Evolutionary conservation across 345 rosid genomes (phyloP).

Genomic region (Eucalyptus tenuipes): DNA sequence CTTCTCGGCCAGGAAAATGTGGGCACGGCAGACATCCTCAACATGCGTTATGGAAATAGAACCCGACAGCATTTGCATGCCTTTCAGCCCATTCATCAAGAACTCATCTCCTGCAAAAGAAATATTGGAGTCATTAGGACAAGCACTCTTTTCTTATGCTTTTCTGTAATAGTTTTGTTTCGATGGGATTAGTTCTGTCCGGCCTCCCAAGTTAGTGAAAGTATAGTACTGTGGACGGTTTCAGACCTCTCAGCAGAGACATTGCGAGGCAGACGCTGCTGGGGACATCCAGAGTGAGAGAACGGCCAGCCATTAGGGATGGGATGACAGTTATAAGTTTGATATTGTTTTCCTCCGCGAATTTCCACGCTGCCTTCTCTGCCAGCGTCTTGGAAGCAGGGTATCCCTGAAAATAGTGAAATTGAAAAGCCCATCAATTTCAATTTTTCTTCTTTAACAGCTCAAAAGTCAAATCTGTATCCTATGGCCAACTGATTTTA

Average conservation of each 20-base stretch:
- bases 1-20: slow-evolving; percentile 71
- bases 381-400: slow-evolving; percentile 59
- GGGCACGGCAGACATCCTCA: slow-evolving; percentile 73
- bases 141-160: neutral
- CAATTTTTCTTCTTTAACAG: neutral
- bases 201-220: neutral
- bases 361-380: slow-evolving; percentile 67
- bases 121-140: neutral
- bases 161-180: neutral
- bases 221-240: neutral
- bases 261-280: slow-evolving; percentile 43
- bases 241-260: slow-evolving; percentile 51
- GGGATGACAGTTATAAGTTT: slow-evolving; percentile 71
- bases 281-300: slow-evolving; percentile 46
- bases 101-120: slow-evolving; percentile 50
- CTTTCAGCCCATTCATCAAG: slow-evolving; percentile 43
- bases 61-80: slow-evolving; percentile 85
- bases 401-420: slow-evolving; percentile 41
- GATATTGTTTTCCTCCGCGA: slow-evolving; percentile 54
- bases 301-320: slow-evolving; percentile 49
- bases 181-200: neutral
- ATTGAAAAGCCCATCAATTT: neutral
- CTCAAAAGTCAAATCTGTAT: neutral
- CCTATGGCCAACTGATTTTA: slow-evolving; percentile 2
- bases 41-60: slow-evolving; percentile 73